Evolutionary conservation across 2,329 filamentous ascomycete genomes (phyloP).

Genomic region (Cephalotrichum gorgonifer): DNA sequence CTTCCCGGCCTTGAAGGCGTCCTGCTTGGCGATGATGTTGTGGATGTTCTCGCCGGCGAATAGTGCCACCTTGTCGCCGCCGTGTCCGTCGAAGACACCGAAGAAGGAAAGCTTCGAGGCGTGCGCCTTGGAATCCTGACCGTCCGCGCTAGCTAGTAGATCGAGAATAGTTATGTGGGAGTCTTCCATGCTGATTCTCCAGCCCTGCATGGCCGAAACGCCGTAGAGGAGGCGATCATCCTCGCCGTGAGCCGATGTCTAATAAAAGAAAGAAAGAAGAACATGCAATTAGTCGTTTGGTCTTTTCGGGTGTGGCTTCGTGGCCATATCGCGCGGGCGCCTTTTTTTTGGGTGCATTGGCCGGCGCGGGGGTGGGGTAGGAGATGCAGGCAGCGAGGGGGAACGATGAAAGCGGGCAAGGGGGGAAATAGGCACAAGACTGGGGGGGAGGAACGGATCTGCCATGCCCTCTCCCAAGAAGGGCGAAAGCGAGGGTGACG

Average conservation of each 20-base stretch:
- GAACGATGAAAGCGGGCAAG: not conserved
- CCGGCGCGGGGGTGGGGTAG: not conserved
- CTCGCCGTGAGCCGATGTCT: constrained; percentile 83
- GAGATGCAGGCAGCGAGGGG: not conserved
- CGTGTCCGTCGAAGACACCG: constrained; percentile 95
- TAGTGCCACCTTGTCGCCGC: constrained; percentile 89
- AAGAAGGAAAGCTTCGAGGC: constrained; percentile 83
- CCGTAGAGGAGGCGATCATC: constrained; percentile 91
- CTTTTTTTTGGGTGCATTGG: constrained; percentile 2
- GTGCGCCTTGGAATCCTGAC: constrained; percentile 37
- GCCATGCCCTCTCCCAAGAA: not conserved
- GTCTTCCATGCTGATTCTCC: constrained; percentile 99
- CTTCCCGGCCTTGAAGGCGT: constrained; percentile 81
- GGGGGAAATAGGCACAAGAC: not conserved
- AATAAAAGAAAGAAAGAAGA: constrained; percentile 5
- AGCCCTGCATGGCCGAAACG: constrained; percentile 98
- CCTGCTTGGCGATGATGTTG: constrained; percentile 89
- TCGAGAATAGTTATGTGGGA: constrained; percentile 85
- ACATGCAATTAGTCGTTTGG: not conserved
- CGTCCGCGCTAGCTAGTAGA: constrained; percentile 50
- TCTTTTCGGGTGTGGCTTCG: not conserved
- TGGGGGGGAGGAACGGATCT: not conserved
- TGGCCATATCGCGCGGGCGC: not conserved
- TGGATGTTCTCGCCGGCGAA: constrained; percentile 91
- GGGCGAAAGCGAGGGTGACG: not conserved